Percentiles rank a stretch among this genome's conserved stretches.
Conservation (phyloP, 345 rosid genomes). For the Ailanthus altissimus region DNA sequence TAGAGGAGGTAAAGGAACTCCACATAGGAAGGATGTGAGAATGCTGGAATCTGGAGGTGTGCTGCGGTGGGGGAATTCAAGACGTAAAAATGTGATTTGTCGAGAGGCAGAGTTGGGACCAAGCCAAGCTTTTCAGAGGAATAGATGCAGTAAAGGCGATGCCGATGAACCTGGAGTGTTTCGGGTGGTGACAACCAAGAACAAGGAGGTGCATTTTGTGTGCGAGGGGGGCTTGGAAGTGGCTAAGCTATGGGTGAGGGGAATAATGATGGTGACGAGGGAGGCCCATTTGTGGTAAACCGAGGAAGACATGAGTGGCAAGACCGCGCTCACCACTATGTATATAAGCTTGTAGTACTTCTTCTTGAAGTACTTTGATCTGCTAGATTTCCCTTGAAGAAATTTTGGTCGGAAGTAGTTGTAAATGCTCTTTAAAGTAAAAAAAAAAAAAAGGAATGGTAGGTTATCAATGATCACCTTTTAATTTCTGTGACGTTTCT, state of each 20-base stretch:
- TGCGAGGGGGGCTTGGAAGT: conserved; percentile 70
- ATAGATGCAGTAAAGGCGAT: conserved; percentile 45
- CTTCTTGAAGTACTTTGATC: conserved; percentile 35
- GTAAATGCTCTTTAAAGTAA: conserved; percentile 34
- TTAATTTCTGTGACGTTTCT: background rate
- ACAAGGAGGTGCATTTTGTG: conserved; percentile 78
- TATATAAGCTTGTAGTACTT: conserved; percentile 33
- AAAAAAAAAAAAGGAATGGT: background rate
- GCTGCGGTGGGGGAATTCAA: conserved; percentile 82
- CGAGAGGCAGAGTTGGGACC: conserved; percentile 62
- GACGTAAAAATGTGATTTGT: conserved; percentile 65
- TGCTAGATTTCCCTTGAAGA: conserved; percentile 20
- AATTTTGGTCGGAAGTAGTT: conserved; percentile 34
- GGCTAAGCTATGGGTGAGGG: conserved; percentile 95
- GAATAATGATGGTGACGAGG: conserved; percentile 79
- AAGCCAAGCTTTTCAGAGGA: conserved; percentile 51
- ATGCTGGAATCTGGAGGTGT: conserved; percentile 59
- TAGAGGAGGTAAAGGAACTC: conserved; percentile 74
- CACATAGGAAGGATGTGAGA: conserved; percentile 61
- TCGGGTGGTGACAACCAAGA: conserved; percentile 63
- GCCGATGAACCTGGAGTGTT: conserved; percentile 58
- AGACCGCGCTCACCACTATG: background rate
- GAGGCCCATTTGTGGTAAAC: conserved; percentile 44
- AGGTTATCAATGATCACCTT: background rate
- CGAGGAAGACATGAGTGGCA: background rate